phyloP scores from a whole-genome alignment of 306 rosid species.

The Prinsepia uniflora region DNA sequence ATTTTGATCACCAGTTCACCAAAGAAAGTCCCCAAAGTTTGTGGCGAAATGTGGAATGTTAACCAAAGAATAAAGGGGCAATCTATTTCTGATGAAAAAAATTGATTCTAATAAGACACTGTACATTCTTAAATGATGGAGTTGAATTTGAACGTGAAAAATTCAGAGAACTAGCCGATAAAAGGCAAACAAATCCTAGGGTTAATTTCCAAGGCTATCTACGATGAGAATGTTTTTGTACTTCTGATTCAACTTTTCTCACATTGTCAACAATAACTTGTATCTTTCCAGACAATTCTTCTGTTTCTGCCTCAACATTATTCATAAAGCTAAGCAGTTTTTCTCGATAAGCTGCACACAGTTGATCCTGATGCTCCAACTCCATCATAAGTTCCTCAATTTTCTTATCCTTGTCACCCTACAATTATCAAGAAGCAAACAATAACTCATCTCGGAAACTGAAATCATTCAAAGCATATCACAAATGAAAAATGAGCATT shows the following conservation, averaged over 20 bases:
- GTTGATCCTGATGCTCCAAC: conserved; percentile 71
- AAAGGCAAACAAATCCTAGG: conserved; percentile 18
- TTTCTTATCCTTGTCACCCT: conserved; percentile 84
- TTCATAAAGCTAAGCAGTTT: conserved; percentile 59
- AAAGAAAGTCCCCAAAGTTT: not conserved
- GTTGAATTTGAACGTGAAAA: conserved; percentile 17
- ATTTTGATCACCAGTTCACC: no score
- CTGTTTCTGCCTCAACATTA: conserved; percentile 61
- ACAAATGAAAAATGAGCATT: not conserved
- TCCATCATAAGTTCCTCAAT: conserved; percentile 79
- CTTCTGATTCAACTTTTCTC: conserved; percentile 66
- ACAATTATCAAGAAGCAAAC: conserved; percentile 19
- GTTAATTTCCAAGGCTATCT: conserved; percentile 31
- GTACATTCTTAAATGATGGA: conserved; percentile 18
- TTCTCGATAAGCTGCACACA: conserved; percentile 64
- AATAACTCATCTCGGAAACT: not conserved
- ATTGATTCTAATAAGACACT: conserved; percentile 14
- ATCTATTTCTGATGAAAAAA: not conserved
- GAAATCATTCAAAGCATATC: conserved; percentile 11
- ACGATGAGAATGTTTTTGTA: conserved; percentile 36
- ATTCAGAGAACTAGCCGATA: conserved; percentile 11
- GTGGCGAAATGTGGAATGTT: not conserved
- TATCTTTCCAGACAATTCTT: conserved; percentile 63
- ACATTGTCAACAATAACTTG: conserved; percentile 58
- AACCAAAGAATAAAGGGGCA: not conserved